Base-by-base conservation (phyloP, 176 grass and related monocot species). In the Triticum monococcum region DNA sequence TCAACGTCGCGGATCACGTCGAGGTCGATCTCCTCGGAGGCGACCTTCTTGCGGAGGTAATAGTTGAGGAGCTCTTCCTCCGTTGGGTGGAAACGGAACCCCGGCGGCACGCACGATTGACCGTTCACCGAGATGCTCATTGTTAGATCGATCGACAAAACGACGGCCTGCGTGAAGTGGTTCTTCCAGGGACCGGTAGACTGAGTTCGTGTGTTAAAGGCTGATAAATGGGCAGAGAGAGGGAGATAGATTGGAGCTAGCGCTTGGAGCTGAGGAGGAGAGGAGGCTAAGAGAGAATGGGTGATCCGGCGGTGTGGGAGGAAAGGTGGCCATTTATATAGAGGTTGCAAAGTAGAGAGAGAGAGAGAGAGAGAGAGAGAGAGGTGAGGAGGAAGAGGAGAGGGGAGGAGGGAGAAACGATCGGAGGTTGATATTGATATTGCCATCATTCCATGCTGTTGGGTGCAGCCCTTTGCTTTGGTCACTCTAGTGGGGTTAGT, bases 91-190 rank as follows among this genome's bases (percentile, higher is more conserved):
- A 98, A 98, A 33, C 96, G 90, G 84, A 98, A 98, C 81, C 96
- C 96, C 50, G 96, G 96, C 33, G 96, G 96, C 60, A 98, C 96
- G 38, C 91, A 95, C 26, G 96, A 98, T 90, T 98, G 96, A 18
- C 96, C 96, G 77, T 98, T 98, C 77, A 98, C 96, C 24, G 91
- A 94, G 88, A 98, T 96, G 87, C 96, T 98, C 96, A 98, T 98
- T 62, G 80, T 12, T 18, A 5, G 75, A 77, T 17, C 45, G 23
- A 26, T 5, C 25, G 14, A 31, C 24, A 57, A 57, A 57, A 57
- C 4, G 72, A 41, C 13, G 12, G 72, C 16, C 24, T 13, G 72
- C 72, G 13, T 30, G 25, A 57, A 20, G 54, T 28, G 17, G 37
- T 30, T 52, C 41, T 52, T 52, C 3, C 40, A 50, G 7, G 14